Conservation (phyloP, 768 basidiomycete genomes). For the Rubroboletus satanas region DNA sequence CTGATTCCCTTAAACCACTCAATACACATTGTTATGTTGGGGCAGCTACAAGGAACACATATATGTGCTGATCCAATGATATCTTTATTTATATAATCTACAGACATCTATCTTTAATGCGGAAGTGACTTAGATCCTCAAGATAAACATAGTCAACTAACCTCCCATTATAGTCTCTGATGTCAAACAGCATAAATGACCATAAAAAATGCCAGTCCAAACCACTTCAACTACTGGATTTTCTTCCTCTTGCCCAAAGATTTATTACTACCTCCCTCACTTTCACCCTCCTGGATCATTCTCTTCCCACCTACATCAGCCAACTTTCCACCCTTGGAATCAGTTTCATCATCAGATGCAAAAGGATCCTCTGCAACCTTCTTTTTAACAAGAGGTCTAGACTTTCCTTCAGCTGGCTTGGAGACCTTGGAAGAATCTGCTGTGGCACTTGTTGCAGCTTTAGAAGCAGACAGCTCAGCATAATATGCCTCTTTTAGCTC, state of each 20-base stretch:
- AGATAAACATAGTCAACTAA: not conserved
- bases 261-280: constrained; percentile 28
- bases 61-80: not conserved
- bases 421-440: constrained; percentile 18
- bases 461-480: constrained; percentile 39
- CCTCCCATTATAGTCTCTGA: too few relatives aligned
- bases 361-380: constrained; percentile 47
- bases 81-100: not conserved
- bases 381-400: constrained; percentile 46
- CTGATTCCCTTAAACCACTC: not conserved
- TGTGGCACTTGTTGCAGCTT: constrained; percentile 20
- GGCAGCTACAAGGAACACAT: not conserved
- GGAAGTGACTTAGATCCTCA: not conserved
- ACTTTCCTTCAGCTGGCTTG: constrained; percentile 25
- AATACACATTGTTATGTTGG: not conserved
- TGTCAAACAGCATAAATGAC: not conserved
- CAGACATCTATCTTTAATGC: not conserved
- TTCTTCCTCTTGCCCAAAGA: constrained; percentile 35
- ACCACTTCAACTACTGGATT: constrained; percentile 19
- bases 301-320: constrained; percentile 4
- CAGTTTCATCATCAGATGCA: constrained; percentile 45
- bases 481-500: constrained; percentile 61
- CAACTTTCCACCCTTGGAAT: constrained; percentile 16
- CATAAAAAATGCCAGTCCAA: not conserved
- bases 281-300: constrained; percentile 26